Percentiles rank a stretch among this genome's conserved stretches.
These are phyloP conservation scores for Lasiosphaeria miniovina DNA, from an alignment of 495 filamentous ascomycete species.

Conservation along the genomic window DNA sequence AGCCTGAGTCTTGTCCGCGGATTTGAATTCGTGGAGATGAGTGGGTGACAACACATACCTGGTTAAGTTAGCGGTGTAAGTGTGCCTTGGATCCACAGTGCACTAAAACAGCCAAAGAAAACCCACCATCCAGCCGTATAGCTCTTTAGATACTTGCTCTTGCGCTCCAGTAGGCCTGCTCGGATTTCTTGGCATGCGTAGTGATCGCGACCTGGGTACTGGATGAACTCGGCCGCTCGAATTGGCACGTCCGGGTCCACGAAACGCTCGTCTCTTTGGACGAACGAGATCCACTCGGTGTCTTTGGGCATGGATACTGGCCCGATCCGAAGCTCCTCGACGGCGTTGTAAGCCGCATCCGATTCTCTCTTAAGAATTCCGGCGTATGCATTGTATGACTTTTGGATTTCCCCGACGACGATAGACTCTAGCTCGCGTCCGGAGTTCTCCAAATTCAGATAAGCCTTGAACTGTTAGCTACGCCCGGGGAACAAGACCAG, in stretches of 20 bases:
- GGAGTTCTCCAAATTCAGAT: conserved; percentile 90
- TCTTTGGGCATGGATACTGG: conserved; percentile 89
- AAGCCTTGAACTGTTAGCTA: conserved; percentile 58
- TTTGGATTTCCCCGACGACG: conserved; percentile 94
- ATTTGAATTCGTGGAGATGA: conserved; percentile 97
- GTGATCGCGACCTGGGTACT: conserved; percentile 91
- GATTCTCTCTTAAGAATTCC: conserved; percentile 86
- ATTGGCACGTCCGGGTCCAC: conserved; percentile 81
- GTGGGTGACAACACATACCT: conserved; percentile 97
- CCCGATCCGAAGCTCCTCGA: conserved; percentile 78
- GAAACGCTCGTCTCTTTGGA: conserved; percentile 79
- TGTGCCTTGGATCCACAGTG: no score
- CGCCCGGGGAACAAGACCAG: neutral
- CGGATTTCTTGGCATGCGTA: conserved; percentile 82
- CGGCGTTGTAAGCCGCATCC: conserved; percentile 71
- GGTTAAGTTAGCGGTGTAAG: conserved; percentile 31
- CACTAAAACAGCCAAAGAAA: no score
- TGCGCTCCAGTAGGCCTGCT: conserved; percentile 88
- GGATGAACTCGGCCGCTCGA: conserved; percentile 75
- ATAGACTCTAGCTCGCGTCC: conserved; percentile 93
- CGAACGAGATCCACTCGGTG: conserved; percentile 82
- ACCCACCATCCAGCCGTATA: conserved; percentile 94
- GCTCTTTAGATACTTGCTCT: conserved; percentile 98
- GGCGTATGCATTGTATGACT: conserved; percentile 90
- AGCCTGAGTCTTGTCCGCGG: conserved; percentile 60